These are phyloP conservation scores for Exobasidium rhododendri DNA, from an alignment of 1,284 basidiomycete species.

Conservation along the genomic window DNA sequence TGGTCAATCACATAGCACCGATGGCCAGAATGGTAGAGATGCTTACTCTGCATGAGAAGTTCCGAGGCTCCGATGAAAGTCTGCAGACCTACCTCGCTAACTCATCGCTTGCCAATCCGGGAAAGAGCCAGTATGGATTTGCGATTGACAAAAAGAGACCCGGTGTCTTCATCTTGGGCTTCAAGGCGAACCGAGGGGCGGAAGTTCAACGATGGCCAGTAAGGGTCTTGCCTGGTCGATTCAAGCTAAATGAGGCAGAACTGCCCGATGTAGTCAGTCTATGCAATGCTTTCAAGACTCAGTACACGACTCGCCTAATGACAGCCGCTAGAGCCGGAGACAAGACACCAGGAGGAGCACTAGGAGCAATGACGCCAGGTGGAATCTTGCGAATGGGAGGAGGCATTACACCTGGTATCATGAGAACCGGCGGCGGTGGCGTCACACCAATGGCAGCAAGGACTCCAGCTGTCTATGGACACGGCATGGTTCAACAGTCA, in stretches of 20 bases:
- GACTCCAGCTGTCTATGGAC: background rate
- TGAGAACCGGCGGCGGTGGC: conserved; percentile 8
- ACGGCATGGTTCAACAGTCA: background rate
- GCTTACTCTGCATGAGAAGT: conserved; percentile 92
- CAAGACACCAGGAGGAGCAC: background rate
- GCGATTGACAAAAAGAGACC: conserved; percentile 83
- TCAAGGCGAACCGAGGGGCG: conserved; percentile 69
- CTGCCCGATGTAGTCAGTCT: conserved; percentile 39
- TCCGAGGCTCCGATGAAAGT: conserved; percentile 78
- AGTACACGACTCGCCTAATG: conserved; percentile 47
- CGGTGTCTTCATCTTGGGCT: conserved; percentile 89
- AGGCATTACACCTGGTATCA: background rate
- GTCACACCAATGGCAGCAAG: conserved; percentile 2
- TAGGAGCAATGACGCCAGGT: conserved; percentile 11
- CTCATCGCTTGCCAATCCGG: conserved; percentile 78
- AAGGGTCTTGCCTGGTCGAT: conserved; percentile 49
- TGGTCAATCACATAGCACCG: conserved; percentile 94
- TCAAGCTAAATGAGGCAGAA: conserved; percentile 49
- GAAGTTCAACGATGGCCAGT: conserved; percentile 55
- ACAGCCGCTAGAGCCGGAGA: conserved; percentile 24
- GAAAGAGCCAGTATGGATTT: conserved; percentile 93
- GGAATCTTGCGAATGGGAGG: conserved; percentile 5
- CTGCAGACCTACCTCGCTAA: conserved; percentile 58
- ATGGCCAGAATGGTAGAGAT: conserved; percentile 92
- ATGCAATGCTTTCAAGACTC: conserved; percentile 54